phyloP scores from a whole-genome alignment of 192 early-diverging fungal genomes.

The Helicostylum pulchrum region DNA sequence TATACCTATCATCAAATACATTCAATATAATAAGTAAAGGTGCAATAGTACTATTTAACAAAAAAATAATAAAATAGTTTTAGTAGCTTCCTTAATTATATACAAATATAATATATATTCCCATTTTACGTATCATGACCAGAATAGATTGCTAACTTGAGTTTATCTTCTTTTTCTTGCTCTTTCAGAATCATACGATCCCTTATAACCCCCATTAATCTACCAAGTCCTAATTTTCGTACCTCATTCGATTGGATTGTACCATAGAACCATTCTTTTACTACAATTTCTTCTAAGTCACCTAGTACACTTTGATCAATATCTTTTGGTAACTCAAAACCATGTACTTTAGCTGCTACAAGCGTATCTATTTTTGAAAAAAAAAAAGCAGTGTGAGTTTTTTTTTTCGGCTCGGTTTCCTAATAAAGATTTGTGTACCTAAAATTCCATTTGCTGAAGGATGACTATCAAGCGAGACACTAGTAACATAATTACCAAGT shows the following conservation, averaged over 20 bases:
- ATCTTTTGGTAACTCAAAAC: constrained; percentile 25
- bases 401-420: background rate
- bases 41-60: constrained; percentile 30
- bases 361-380: constrained; percentile 22
- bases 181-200: constrained; percentile 34
- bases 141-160: constrained; percentile 37
- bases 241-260: constrained; percentile 24
- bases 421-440: constrained; percentile 16
- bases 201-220: constrained; percentile 33
- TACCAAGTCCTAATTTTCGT: constrained; percentile 34
- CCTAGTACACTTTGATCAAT: constrained; percentile 24
- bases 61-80: background rate
- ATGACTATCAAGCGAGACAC: constrained; percentile 32
- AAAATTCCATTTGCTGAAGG: constrained; percentile 41
- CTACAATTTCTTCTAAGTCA: constrained; percentile 30
- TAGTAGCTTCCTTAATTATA: background rate
- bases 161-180: constrained; percentile 24
- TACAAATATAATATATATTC: background rate
- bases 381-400: background rate
- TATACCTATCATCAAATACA: constrained; percentile 34
- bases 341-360: constrained; percentile 35
- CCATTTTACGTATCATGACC: constrained; percentile 40
- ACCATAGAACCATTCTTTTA: constrained; percentile 39
- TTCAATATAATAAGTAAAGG: constrained; percentile 33
- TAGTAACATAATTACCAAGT: constrained; percentile 29